Percentiles rank a stretch among this genome's conserved stretches.
These are phyloP conservation scores for Eucommia ulmoides DNA, from an alignment of 257 asterid species.

Conservation along the genomic window DNA sequence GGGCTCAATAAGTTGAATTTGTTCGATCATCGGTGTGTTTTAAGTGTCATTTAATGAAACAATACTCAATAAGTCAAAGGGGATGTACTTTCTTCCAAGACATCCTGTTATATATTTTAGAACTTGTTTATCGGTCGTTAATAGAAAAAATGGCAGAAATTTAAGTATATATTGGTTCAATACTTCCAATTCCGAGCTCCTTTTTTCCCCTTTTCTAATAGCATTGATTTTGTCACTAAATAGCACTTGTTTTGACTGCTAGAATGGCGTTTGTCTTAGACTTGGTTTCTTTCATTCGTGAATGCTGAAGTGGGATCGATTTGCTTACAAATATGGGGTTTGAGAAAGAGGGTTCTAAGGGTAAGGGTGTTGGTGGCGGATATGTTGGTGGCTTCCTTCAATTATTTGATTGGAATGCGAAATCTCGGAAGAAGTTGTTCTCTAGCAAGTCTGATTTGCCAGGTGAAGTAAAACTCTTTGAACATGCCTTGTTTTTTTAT, in stretches of 20 bases:
- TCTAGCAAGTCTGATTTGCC: conserved; percentile 57
- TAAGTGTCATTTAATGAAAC: too few relatives aligned
- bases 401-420: conserved; percentile 86
- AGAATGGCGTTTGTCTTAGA: conserved; percentile 1
- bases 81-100: too few relatives aligned
- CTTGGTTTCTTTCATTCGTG: conserved; percentile 10
- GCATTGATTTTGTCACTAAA: too few relatives aligned
- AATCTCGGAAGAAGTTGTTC: conserved; percentile 76
- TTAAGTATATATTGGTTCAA: too few relatives aligned
- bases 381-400: conserved; percentile 82
- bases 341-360: conserved; percentile 54
- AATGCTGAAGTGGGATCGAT: conserved; percentile 9
- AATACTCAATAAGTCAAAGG: too few relatives aligned
- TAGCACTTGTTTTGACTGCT: background rate
- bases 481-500: background rate
- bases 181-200: too few relatives aligned
- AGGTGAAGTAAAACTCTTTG: conserved; percentile 22
- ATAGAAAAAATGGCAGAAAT: too few relatives aligned
- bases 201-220: too few relatives aligned
- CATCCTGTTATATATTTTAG: too few relatives aligned
- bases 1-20: too few relatives aligned
- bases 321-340: conserved; percentile 35
- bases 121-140: too few relatives aligned
- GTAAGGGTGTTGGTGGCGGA: conserved; percentile 52
- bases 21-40: too few relatives aligned